These are phyloP conservation scores for Aspergillus oerlinghausenensis DNA, from an alignment of 2,329 filamentous ascomycete species.

Conservation along the genomic window DNA sequence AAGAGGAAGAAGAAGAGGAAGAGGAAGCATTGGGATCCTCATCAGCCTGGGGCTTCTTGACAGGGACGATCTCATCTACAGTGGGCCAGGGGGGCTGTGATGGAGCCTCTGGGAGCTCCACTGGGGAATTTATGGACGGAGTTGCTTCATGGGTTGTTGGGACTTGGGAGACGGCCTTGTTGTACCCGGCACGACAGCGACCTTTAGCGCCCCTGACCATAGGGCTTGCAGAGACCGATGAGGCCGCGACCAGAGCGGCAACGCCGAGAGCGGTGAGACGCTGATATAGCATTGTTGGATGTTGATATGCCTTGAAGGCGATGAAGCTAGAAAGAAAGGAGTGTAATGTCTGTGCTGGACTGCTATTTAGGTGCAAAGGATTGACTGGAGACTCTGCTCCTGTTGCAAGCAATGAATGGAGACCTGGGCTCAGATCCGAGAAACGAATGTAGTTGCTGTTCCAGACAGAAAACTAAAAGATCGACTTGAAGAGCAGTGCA, in stretches of 20 bases:
- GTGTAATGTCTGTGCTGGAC: constrained; percentile 2
- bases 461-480: constrained; percentile 17
- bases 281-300: constrained; percentile 25
- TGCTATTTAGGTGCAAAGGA: constrained; percentile 4
- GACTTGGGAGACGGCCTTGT: constrained; percentile 23
- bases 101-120: constrained; percentile 6
- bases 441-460: constrained; percentile 18
- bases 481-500: constrained; percentile 1
- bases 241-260: constrained; percentile 21
- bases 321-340: constrained; percentile 2
- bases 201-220: constrained; percentile 11
- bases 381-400: constrained; percentile 15
- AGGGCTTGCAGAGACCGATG: constrained; percentile 23
- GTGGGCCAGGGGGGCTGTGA: constrained; percentile 1
- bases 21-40: constrained; percentile 1
- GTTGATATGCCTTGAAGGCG: background rate
- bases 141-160: constrained; percentile 20
- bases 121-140: constrained; percentile 1
- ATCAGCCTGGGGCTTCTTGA: too few relatives aligned
- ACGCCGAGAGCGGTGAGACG: constrained; percentile 18
- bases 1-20: background rate
- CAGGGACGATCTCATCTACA: too few relatives aligned
- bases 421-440: constrained; percentile 23
- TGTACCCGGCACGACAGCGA: constrained; percentile 25
- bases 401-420: constrained; percentile 23